These are phyloP conservation scores for Suillus weaverae DNA, from an alignment of 768 basidiomycete species.

Conservation along the genomic window DNA sequence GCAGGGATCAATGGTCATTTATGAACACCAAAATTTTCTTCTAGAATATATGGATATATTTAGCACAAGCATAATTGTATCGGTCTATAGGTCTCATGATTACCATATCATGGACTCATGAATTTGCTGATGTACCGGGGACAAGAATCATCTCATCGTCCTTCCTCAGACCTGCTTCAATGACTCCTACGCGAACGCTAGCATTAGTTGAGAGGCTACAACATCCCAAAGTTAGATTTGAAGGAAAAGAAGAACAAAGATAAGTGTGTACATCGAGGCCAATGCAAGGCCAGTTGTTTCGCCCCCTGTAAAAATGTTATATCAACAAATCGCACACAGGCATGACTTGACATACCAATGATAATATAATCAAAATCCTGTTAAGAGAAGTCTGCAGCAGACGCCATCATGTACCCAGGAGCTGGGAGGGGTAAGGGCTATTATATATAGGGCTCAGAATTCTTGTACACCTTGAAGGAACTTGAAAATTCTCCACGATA, in stretches of 20 bases:
- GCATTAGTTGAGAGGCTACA: constrained; percentile 14
- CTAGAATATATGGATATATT: too few species aligned
- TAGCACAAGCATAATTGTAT: too few species aligned
- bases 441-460: background rate
- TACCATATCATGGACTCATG: too few species aligned
- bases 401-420: constrained; percentile 4
- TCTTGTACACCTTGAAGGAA: background rate
- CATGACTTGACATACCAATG: constrained; percentile 13
- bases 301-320: constrained; percentile 10
- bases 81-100: too few species aligned
- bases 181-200: constrained; percentile 12
- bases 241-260: background rate
- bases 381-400: constrained; percentile 11
- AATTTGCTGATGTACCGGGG: too few species aligned
- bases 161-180: constrained; percentile 18
- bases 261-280: constrained; percentile 13
- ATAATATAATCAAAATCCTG: constrained; percentile 20
- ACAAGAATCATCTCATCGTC: constrained; percentile 15
- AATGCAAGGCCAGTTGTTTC: constrained; percentile 17
- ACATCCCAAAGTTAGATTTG: background rate
- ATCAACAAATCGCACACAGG: background rate
- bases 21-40: too few species aligned
- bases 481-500: background rate
- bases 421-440: background rate
- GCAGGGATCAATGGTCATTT: too few species aligned